A percentile compares a stretch with the other conserved stretches of the same genome.
Evolutionary conservation across 306 rosid species (phyloP).

Genomic region (Malus sieversii): DNA sequence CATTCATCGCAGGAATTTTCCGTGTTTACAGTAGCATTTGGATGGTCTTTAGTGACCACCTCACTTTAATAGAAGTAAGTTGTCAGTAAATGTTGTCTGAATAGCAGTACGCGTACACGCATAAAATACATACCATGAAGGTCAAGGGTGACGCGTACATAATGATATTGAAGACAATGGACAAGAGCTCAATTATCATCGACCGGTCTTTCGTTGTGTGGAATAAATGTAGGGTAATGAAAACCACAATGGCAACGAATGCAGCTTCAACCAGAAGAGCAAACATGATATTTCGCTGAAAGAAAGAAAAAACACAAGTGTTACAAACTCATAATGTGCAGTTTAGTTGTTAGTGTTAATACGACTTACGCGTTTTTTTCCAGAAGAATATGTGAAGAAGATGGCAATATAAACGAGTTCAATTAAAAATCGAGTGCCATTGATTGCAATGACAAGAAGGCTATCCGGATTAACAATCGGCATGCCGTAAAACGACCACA

Average conservation of each 20-base stretch:
- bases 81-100: too few species aligned
- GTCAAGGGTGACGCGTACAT: constrained; percentile 64
- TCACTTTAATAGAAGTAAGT: too few species aligned
- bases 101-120: too few species aligned
- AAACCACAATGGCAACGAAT: constrained; percentile 31
- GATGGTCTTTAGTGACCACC: too few species aligned
- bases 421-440: constrained; percentile 39
- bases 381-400: constrained; percentile 25
- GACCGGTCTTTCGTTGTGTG: constrained; percentile 24
- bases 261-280: constrained; percentile 25
- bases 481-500: constrained; percentile 52
- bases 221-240: constrained; percentile 27
- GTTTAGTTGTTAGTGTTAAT: too few species aligned
- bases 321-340: too few species aligned
- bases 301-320: neutral
- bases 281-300: constrained; percentile 45
- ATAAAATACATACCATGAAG: constrained; percentile 39
- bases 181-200: constrained; percentile 44
- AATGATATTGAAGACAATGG: constrained; percentile 45
- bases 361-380: constrained; percentile 34
- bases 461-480: constrained; percentile 50
- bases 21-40: too few species aligned
- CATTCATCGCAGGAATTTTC: too few species aligned
- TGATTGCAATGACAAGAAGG: constrained; percentile 39
- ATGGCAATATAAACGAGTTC: constrained; percentile 45